A percentile compares a stretch with the other conserved stretches of the same genome.
Conservation (phyloP, 371 early-diverging fungal species). For the Choanephora cucurbitarum region DNA sequence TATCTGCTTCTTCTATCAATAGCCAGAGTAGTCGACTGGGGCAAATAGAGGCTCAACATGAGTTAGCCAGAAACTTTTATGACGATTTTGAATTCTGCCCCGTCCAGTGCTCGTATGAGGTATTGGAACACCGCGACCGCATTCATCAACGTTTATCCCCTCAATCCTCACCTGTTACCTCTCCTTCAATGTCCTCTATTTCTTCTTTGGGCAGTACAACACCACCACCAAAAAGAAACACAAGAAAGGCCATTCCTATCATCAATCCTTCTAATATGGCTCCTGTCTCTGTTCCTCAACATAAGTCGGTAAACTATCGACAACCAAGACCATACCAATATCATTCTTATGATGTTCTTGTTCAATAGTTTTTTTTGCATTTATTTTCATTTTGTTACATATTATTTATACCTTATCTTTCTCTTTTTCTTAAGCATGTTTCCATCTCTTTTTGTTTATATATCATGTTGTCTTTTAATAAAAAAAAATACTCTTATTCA, state of each 20-base stretch:
- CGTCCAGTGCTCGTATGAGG: constrained; percentile 31
- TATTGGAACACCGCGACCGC: constrained; percentile 43
- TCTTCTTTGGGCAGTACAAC: constrained; percentile 7
- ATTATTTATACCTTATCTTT: too few relatives aligned
- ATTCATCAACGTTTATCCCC: constrained; percentile 48
- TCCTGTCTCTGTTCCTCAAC: constrained; percentile 36
- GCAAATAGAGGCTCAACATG: constrained; percentile 41
- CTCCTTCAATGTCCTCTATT: constrained; percentile 33
- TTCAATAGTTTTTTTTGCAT: background rate
- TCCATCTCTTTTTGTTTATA: background rate
- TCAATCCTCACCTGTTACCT: constrained; percentile 40
- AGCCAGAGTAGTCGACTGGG: constrained; percentile 23
- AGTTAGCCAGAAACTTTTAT: constrained; percentile 51
- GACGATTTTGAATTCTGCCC: constrained; percentile 53
- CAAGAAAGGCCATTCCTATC: constrained; percentile 44
- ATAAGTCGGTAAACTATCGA: background rate
- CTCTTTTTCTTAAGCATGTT: background rate
- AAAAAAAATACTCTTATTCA: too few relatives aligned
- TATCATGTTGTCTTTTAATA: too few relatives aligned
- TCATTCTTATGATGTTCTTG: background rate
- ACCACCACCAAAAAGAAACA: constrained; percentile 24
- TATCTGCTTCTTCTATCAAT: background rate
- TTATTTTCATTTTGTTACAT: background rate
- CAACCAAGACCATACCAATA: background rate
- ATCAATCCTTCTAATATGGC: constrained; percentile 47